phyloP scores from a whole-genome alignment of 306 rosid species.

The Corylus heterophylla region DNA sequence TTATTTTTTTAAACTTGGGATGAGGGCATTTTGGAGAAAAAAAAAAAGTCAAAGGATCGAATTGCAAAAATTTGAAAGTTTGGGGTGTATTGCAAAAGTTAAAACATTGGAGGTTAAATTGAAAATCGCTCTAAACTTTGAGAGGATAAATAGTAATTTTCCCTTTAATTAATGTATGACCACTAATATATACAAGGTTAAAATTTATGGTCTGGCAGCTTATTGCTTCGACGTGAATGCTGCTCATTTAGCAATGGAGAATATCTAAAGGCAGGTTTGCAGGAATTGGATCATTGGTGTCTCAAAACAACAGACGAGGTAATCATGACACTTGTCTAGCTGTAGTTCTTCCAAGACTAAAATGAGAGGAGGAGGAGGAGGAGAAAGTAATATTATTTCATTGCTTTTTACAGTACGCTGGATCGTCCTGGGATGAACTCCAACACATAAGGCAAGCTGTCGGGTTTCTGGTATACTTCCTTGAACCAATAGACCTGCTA shows the following conservation, averaged over 20 bases:
- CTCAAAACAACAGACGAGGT: conserved; percentile 74
- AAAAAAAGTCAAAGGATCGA: too few species aligned
- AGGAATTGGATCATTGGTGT: conserved; percentile 85
- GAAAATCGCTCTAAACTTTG: too few species aligned
- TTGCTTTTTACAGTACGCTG: conserved; percentile 55
- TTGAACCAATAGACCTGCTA: conserved; percentile 3
- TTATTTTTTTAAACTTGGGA: too few species aligned
- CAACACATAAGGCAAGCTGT: conserved; percentile 88
- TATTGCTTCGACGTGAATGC: conserved; percentile 88
- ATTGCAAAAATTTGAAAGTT: too few species aligned
- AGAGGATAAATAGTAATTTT: too few species aligned
- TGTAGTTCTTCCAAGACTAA: conserved; percentile 11
- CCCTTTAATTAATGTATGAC: background rate
- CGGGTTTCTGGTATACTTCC: conserved; percentile 70
- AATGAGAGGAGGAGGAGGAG: background rate
- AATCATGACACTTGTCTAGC: conserved; percentile 2
- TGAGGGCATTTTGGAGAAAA: too few species aligned
- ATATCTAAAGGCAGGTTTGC: conserved; percentile 75
- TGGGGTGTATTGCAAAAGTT: too few species aligned
- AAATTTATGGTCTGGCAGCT: conserved; percentile 43
- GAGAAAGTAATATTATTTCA: conserved; percentile 6
- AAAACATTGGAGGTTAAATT: too few species aligned
- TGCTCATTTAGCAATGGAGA: conserved; percentile 95
- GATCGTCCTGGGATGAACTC: conserved; percentile 82
- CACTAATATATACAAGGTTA: background rate